Conservation (phyloP, 371 early-diverging fungal genomes). For the Mucor racemosus region DNA sequence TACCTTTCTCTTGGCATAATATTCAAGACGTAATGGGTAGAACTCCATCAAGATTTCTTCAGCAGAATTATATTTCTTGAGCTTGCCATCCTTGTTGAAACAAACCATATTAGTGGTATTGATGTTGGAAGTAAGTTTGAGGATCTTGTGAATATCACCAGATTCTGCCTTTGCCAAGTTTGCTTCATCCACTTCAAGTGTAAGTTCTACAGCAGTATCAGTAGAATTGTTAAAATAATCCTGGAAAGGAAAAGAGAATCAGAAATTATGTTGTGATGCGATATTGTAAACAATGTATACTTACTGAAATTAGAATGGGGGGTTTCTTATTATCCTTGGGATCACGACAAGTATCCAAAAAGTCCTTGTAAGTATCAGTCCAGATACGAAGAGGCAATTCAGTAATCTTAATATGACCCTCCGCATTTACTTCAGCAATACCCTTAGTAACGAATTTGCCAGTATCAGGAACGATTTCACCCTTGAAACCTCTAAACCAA, state of each 20-base stretch:
- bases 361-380: constrained; percentile 96
- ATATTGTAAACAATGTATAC: background rate
- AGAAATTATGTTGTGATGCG: background rate
- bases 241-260: constrained; percentile 12
- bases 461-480: constrained; percentile 62
- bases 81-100: constrained; percentile 91
- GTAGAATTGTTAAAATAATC: constrained; percentile 87
- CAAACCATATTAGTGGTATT: constrained; percentile 95
- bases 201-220: constrained; percentile 84
- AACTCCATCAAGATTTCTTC: constrained; percentile 94
- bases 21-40: constrained; percentile 86
- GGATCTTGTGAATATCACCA: constrained; percentile 82
- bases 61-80: constrained; percentile 84
- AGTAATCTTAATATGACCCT: constrained; percentile 84
- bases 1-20: constrained; percentile 94
- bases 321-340: constrained; percentile 45
- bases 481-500: constrained; percentile 97
- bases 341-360: constrained; percentile 69
- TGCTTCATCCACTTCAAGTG: constrained; percentile 73
- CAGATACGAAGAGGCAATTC: constrained; percentile 97
- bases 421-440: constrained; percentile 68
- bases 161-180: constrained; percentile 74
- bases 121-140: constrained; percentile 81
- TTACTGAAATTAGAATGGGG: constrained; percentile 24
- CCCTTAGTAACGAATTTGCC: constrained; percentile 83